Base-by-base conservation (phyloP, 257 asterid genomes). In the Solanum acaule region DNA sequence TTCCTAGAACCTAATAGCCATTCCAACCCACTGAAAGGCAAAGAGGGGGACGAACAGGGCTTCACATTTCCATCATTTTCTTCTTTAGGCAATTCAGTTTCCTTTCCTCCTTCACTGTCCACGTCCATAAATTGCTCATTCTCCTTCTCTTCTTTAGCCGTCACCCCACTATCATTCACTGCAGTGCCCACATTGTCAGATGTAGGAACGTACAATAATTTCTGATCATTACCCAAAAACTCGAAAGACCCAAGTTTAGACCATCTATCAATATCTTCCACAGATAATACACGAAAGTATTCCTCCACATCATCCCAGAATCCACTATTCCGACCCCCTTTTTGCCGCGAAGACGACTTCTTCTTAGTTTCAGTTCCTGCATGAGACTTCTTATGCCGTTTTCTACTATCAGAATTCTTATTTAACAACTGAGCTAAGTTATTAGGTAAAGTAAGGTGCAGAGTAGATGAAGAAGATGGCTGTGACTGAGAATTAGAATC, bases 1-100 rank as follows among this genome's bases (percentile, higher is more conserved):
- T 88, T 92, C 94, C 94, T 96, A 82, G 98, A 94, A 91, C 99
- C 99, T 92, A 97, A 93, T 86, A 97, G 95, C 99, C 99, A 96
- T 90, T 96, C 99, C 76, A 96, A 89, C 75, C 99, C 95, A 91
- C 93, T 93, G 89, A 90, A 86, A 34, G 92, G 90, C 38, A 44
- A 27, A 42, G 91, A 71, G 23, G 81, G 49, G 18, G 81, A 89
- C 81, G 68, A 92, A 37, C 83, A 65, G 7, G 86, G 89, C 79
- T 34, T 89, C 73, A 83, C 88, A 85, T 91, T 90, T 16, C 88
- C 92, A 77, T 84, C 92, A 88, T 89, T 67, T 84, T 87, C 87
- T 61, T 87, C 88, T 88, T 88, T 92, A 61, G 23, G 18, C 52
- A 14, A 35, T 52, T 78, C 42, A 20, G 18, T 87, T 35, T 33